Evolutionary conservation across 208 protist species (phyloP).

Genomic region (Trypanosoma brucei): DNA sequence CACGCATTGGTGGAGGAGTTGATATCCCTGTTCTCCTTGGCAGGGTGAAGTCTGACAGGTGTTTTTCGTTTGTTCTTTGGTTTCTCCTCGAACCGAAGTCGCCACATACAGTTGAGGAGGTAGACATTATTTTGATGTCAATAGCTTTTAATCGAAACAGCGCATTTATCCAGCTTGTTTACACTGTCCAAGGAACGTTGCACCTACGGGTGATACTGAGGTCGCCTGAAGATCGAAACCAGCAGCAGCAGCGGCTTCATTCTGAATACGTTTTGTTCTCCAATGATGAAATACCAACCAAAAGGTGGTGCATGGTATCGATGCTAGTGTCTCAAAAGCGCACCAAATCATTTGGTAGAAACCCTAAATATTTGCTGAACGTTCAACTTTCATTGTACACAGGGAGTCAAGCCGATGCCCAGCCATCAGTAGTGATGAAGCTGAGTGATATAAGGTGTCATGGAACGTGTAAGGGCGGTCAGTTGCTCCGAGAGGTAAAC

Average conservation of each 20-base stretch:
- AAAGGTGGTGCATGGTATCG: conserved; percentile 23
- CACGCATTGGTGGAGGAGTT: conserved; percentile 11
- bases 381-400: conserved; percentile 13
- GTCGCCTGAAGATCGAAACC: not conserved
- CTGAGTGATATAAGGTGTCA: conserved; percentile 11
- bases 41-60: conserved; percentile 10
- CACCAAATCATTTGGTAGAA: not conserved
- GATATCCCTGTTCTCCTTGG: conserved; percentile 15
- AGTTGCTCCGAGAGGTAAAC: conserved; percentile 12
- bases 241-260: conserved; percentile 2
- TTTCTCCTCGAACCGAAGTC: conserved; percentile 16
- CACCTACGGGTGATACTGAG: conserved; percentile 9
- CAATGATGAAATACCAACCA: conserved; percentile 4
- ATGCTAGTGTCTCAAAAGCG: conserved; percentile 6
- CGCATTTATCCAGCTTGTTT: conserved; percentile 2
- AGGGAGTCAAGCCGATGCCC: not conserved
- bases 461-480: conserved; percentile 2
- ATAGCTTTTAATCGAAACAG: conserved; percentile 18
- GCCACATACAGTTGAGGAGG: not conserved
- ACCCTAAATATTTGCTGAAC: conserved; percentile 10
- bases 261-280: conserved; percentile 14
- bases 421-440: conserved; percentile 1
- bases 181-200: conserved; percentile 8
- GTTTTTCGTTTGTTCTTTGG: conserved; percentile 21
- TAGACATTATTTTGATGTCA: conserved; percentile 10